Conservation (phyloP, 1,139 yeast genomes). For the Saccharomyces hybrid region DNA sequence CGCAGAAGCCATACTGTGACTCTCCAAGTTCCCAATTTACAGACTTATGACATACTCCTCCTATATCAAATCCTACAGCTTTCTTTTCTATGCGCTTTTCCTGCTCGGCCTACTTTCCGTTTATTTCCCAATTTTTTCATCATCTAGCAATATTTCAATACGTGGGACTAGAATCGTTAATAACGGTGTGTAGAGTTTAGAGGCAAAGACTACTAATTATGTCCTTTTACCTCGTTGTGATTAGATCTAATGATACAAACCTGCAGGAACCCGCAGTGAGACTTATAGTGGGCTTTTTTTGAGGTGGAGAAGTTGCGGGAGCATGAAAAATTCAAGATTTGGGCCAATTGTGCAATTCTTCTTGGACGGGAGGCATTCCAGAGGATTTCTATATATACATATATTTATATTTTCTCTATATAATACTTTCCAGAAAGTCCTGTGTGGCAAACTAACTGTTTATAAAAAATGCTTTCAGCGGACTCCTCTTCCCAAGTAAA, state of each 20-base stretch:
- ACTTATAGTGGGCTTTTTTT: not conserved
- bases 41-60: not conserved
- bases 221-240: not conserved
- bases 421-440: too few relatives aligned
- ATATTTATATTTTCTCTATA: too few relatives aligned
- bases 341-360: too few relatives aligned
- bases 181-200: not conserved
- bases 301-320: too few relatives aligned
- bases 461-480: too few relatives aligned
- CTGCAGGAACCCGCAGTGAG: too few relatives aligned
- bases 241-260: not conserved
- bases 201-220: not conserved
- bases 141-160: not conserved
- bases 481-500: too few relatives aligned
- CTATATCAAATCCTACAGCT: not conserved
- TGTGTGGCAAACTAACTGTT: too few relatives aligned
- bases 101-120: not conserved
- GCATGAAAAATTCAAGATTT: too few relatives aligned
- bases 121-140: not conserved
- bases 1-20: slow-evolving; percentile 71
- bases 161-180: not conserved
- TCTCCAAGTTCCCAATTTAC: not conserved
- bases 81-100: not conserved
- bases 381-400: too few relatives aligned
- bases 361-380: too few relatives aligned